Evolutionary conservation across 129 eudicot species (phyloP), one percentile per base, ranked within the genome.

Genomic region (Pittosporum tobira): DNA sequence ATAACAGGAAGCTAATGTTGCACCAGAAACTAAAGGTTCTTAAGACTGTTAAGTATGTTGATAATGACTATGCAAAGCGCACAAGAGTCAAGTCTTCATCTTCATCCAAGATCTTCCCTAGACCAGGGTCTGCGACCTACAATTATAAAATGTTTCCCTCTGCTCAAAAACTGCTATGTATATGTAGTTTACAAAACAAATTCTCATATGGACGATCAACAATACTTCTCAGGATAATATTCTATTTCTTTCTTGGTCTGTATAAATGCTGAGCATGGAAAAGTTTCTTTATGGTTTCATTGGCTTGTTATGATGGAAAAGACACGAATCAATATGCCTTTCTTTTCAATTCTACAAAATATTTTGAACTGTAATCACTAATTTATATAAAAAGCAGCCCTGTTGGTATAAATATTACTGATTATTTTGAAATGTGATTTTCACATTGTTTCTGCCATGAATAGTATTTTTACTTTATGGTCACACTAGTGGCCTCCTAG

Each of bases 401-500:
- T 16, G 7, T 30, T n/a, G 2, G 18, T 6, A 54, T 18, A n/a
- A 53, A 29, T 29, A 29, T 16, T 26, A 53, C 0, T 6, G 14
- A n/a, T 15, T 30, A 20, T 19, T n/a, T 54, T 54, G n/a, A n/a
- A n/a, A n/a, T n/a, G n/a, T n/a, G 15, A 13, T 28, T 29, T 6
- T 11, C 18, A 25, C 7, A 2, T 27, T 26, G 2, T 52, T 28
- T 25, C 37, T 51, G 31, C 2, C 21, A 26, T 25, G 30, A 51
- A 51, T 16, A 24, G 36, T 14, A 51, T 24, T 26, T 7, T 51
- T 26, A 26, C 57, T 51, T 51, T 49, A 49, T 23, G 30, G 30
- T 23, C 55, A 59, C 51, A 59, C 9, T 40, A 59, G 29, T 59
- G 51, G 21, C 64, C 38, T 59, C 51, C 37, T 23, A 68, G 66